Evolutionary conservation across 352 stramenopile genomes (phyloP).

Genomic region (Phytophthora multivora): DNA sequence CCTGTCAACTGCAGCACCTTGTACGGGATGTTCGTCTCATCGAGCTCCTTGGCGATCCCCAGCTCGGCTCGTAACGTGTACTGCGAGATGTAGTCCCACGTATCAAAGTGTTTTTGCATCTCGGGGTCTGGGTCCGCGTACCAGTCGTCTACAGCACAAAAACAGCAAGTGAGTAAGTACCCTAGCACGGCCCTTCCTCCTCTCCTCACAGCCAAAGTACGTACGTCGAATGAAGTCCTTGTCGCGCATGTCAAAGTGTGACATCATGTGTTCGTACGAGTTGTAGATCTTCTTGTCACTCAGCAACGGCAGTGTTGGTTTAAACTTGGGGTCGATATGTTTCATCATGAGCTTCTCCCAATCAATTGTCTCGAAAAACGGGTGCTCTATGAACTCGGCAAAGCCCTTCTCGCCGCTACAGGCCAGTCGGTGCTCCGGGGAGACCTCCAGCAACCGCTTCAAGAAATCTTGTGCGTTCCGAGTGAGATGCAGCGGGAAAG

Average conservation of each 20-base stretch:
- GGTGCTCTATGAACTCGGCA: conserved; percentile 87
- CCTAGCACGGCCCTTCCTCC: not conserved
- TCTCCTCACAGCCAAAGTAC: conserved; percentile 19
- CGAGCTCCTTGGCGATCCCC: conserved; percentile 81
- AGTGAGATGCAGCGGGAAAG: conserved; percentile 64
- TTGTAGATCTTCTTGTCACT: conserved; percentile 88
- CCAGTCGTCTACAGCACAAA: conserved; percentile 63
- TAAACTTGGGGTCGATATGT: conserved; percentile 86
- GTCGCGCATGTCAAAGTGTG: conserved; percentile 84
- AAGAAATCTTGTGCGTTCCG: conserved; percentile 79
- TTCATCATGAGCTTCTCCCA: conserved; percentile 90
- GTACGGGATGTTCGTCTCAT: conserved; percentile 88
- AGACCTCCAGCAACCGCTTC: conserved; percentile 80
- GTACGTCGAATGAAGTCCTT: conserved; percentile 86
- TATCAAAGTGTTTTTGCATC: conserved; percentile 87
- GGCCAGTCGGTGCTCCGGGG: conserved; percentile 71
- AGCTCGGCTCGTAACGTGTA: conserved; percentile 81
- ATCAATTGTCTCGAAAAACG: conserved; percentile 88
- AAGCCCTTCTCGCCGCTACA: conserved; percentile 80
- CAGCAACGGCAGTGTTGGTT: conserved; percentile 61
- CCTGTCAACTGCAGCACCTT: conserved; percentile 84
- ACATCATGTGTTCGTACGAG: conserved; percentile 89
- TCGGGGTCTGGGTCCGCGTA: conserved; percentile 72
- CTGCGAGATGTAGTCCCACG: conserved; percentile 89
- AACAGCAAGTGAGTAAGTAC: conserved; percentile 6